These are phyloP conservation scores for Chlorella sp. DNA, from an alignment of 139 green algal genomes.

Conservation along the genomic window DNA sequence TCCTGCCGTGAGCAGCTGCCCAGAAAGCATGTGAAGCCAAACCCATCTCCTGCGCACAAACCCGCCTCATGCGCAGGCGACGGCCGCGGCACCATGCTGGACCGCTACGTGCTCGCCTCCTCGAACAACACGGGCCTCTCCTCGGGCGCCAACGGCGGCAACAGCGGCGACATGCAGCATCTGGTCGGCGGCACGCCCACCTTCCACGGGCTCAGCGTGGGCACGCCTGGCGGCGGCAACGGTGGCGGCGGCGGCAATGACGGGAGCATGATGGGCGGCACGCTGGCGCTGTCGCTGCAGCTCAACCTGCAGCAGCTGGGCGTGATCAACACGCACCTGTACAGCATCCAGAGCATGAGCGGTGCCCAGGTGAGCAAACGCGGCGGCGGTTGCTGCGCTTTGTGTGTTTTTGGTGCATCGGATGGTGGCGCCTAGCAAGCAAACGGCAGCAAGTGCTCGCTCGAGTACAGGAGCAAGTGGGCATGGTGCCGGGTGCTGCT, in stretches of 20 bases:
- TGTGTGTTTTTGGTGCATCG: too few species aligned
- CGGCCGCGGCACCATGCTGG: too few species aligned
- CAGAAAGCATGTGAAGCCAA: background rate
- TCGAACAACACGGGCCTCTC: too few species aligned
- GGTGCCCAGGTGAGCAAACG: too few species aligned
- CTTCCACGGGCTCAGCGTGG: too few species aligned
- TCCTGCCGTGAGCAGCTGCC: background rate
- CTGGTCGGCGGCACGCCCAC: background rate
- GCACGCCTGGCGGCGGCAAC: background rate
- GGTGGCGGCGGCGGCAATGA: background rate
- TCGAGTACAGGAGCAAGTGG: too few species aligned
- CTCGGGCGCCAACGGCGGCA: too few species aligned
- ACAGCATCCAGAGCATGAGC: constrained; percentile 27
- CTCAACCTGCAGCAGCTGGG: constrained; percentile 22
- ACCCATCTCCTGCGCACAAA: background rate
- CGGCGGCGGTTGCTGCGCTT: too few species aligned
- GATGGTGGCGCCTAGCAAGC: too few species aligned
- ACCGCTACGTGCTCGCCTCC: too few species aligned
- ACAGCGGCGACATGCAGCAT: background rate
- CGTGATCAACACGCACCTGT: constrained; percentile 26
- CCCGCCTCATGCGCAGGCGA: background rate
- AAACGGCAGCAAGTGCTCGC: too few species aligned
- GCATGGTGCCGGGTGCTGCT: too few species aligned
- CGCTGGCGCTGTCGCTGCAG: constrained; percentile 15
- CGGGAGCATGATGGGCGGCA: background rate